Evolutionary conservation across 1,139 yeast genomes (phyloP).

Genomic region (Zygosaccharomyces sapae): DNA sequence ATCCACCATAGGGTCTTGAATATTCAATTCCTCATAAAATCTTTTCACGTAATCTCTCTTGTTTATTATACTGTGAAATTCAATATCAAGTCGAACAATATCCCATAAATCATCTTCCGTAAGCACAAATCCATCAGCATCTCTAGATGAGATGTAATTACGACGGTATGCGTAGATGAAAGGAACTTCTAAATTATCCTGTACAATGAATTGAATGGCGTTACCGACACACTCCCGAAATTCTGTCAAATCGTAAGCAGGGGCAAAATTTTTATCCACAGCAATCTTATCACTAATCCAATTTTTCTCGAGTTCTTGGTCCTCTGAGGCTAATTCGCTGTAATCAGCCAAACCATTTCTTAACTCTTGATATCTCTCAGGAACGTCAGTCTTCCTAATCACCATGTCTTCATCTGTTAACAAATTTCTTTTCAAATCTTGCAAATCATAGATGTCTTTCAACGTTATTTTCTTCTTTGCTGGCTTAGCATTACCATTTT

Average conservation of each 20-base stretch:
- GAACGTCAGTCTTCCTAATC: constrained; percentile 81
- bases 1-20: constrained; percentile 60
- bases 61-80: constrained; percentile 78
- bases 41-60: constrained; percentile 64
- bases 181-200: constrained; percentile 85
- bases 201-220: constrained; percentile 72
- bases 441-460: constrained; percentile 90
- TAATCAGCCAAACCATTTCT: constrained; percentile 62
- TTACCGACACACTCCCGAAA: constrained; percentile 69
- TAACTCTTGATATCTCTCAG: constrained; percentile 83
- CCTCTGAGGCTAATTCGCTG: constrained; percentile 59
- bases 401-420: constrained; percentile 89
- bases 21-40: constrained; percentile 51
- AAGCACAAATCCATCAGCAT: constrained; percentile 50
- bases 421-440: constrained; percentile 85
- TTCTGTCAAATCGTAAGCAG: constrained; percentile 49
- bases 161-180: constrained; percentile 94
- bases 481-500: constrained; percentile 42
- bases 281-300: constrained; percentile 68
- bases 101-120: constrained; percentile 91
- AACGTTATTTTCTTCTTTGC: constrained; percentile 53
- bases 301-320: constrained; percentile 63
- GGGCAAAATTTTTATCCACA: constrained; percentile 48
- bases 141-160: constrained; percentile 61
- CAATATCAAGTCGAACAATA: constrained; percentile 78